A percentile compares a stretch with the other conserved stretches of the same genome.
Conservation (phyloP, 2,329 filamentous ascomycete genomes). For the Aspergillus flavus region DNA sequence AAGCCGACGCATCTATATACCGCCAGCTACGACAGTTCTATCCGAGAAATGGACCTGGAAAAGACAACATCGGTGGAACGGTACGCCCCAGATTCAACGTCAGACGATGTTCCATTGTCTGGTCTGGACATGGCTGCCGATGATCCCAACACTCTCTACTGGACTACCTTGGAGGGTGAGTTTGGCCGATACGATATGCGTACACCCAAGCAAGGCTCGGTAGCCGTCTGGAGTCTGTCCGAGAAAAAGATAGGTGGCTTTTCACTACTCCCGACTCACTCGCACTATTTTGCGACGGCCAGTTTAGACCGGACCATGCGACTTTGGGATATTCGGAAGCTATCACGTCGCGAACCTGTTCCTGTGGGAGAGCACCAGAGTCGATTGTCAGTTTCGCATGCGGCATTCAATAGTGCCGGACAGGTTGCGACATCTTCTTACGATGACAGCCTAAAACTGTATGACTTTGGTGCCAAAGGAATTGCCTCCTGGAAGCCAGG, state of each 20-base stretch:
- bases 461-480: constrained; percentile 67
- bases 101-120: constrained; percentile 77
- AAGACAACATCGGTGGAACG: constrained; percentile 79
- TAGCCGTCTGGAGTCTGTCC: constrained; percentile 72
- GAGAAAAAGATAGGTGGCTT: constrained; percentile 98
- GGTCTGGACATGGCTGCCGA: constrained; percentile 75
- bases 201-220: constrained; percentile 54
- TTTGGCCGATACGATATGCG: constrained; percentile 83
- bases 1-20: constrained; percentile 78
- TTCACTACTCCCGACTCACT: constrained; percentile 74
- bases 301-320: constrained; percentile 87
- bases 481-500: constrained; percentile 62
- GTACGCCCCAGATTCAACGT: constrained; percentile 71
- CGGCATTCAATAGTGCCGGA: constrained; percentile 81
- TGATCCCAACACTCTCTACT: constrained; percentile 75
- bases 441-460: constrained; percentile 92
- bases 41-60: constrained; percentile 80
- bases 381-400: constrained; percentile 85
- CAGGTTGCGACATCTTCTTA: constrained; percentile 91
- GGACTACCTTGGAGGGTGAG: constrained; percentile 80
- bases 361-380: constrained; percentile 82
- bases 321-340: constrained; percentile 85
- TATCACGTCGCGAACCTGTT: constrained; percentile 65
- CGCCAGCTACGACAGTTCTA: constrained; percentile 89
- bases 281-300: constrained; percentile 84